Evolutionary conservation across 2,329 filamentous ascomycete species (phyloP).

Genomic region (Aspergillus pseudonomiae): DNA sequence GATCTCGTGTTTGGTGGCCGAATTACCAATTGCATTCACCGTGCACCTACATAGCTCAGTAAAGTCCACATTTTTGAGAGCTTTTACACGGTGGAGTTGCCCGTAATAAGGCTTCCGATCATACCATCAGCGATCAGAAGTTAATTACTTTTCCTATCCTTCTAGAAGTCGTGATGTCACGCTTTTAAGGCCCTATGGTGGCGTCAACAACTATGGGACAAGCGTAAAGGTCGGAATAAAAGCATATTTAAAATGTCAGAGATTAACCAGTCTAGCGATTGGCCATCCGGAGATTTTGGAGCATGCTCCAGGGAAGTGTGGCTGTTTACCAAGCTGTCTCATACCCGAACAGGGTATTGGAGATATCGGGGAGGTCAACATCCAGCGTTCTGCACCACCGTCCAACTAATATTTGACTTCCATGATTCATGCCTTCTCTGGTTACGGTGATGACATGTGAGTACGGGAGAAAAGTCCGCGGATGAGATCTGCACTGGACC

Average conservation of each 20-base stretch:
- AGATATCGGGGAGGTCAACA: background rate
- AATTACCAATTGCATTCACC: background rate
- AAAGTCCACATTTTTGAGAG: background rate
- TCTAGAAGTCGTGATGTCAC: conserved; percentile 1
- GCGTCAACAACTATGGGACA: background rate
- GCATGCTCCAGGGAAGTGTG: background rate
- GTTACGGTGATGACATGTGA: background rate
- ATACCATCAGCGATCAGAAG: background rate
- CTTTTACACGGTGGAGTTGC: background rate
- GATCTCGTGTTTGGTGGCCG: background rate
- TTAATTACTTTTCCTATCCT: background rate
- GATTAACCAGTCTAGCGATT: background rate
- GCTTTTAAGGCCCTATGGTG: background rate
- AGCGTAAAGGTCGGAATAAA: background rate
- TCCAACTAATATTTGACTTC: background rate
- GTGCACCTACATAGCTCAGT: background rate
- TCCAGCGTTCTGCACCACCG: background rate
- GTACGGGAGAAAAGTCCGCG: background rate
- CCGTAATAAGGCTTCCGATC: background rate
- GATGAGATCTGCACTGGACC: background rate
- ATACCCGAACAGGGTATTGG: background rate
- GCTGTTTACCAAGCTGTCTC: background rate
- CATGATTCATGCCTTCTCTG: background rate
- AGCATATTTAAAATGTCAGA: background rate
- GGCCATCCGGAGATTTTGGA: background rate